phyloP scores from a whole-genome alignment of 176 grass and related monocot species.

The Carex littledalei region DNA sequence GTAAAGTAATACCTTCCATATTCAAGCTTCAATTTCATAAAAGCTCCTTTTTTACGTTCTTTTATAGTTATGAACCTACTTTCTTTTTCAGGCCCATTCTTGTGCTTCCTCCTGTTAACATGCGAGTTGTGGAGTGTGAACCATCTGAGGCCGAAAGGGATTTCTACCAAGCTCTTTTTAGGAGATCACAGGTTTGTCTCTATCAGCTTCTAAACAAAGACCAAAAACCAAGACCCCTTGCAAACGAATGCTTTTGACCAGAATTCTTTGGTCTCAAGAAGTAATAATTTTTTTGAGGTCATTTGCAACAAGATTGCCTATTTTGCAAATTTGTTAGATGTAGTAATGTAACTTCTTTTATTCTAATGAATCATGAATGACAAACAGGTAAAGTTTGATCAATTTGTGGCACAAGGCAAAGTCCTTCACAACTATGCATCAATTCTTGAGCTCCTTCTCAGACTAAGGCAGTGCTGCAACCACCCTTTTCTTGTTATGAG shows the following conservation, averaged over 20 bases:
- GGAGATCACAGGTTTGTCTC: slow-evolving; percentile 61
- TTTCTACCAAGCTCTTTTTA: slow-evolving; percentile 83
- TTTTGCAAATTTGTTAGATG: not conserved
- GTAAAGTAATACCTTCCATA: not conserved
- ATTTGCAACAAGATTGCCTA: not conserved
- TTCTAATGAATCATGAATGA: not conserved
- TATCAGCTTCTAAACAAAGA: not conserved
- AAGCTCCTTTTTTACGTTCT: not conserved
- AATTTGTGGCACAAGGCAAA: slow-evolving; percentile 76
- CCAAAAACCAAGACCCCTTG: not conserved
- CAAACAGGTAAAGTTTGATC: slow-evolving; percentile 71
- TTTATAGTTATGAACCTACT: not conserved
- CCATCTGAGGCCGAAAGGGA: slow-evolving; percentile 66
- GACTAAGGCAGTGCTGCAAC: slow-evolving; percentile 80
- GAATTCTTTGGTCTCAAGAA: not conserved
- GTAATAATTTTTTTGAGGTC: not conserved
- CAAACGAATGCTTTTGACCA: not conserved
- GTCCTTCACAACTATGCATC: slow-evolving; percentile 84
- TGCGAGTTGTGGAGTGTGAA: slow-evolving; percentile 61
- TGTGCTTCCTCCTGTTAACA: slow-evolving; percentile 61
- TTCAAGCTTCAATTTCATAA: not conserved
- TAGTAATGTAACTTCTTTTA: not conserved
- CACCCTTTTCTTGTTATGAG: slow-evolving; percentile 97
- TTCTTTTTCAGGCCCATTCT: slow-evolving; percentile 72
- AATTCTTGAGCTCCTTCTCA: slow-evolving; percentile 80